phyloP scores from a whole-genome alignment of 2,329 filamentous ascomycete species.

The Beauveria medogensis region DNA sequence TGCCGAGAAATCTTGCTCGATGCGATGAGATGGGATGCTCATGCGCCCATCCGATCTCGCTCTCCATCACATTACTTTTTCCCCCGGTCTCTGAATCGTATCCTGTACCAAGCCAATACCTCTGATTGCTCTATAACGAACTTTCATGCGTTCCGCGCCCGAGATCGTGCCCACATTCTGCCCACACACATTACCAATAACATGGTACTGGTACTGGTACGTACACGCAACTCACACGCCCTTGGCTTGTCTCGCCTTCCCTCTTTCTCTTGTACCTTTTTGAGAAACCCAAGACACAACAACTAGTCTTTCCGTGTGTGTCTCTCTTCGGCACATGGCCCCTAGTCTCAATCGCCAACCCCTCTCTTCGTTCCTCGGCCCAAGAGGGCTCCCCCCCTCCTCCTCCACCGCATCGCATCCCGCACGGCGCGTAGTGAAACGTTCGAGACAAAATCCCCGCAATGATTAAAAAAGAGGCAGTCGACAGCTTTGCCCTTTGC shows the following conservation, averaged over 20 bases:
- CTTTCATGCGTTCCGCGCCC: too few relatives aligned
- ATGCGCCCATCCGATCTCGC: too few relatives aligned
- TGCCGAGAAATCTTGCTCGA: too few relatives aligned
- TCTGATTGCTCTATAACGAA: too few relatives aligned
- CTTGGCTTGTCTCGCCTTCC: background rate
- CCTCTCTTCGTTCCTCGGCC: slow-evolving; percentile 2
- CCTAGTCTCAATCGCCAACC: background rate
- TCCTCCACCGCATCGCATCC: background rate
- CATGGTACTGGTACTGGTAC: background rate
- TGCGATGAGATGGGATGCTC: too few relatives aligned
- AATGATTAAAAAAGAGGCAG: too few relatives aligned
- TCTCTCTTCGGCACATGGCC: slow-evolving; percentile 5
- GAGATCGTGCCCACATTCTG: background rate
- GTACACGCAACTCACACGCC: too few relatives aligned
- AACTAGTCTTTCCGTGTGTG: background rate
- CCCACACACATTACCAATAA: background rate
- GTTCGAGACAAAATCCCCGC: background rate
- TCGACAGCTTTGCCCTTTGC: too few relatives aligned
- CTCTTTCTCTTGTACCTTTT: background rate
- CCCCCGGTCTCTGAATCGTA: too few relatives aligned
- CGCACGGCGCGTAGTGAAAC: background rate
- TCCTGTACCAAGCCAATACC: too few relatives aligned
- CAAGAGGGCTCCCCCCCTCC: background rate
- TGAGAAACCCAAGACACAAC: background rate
- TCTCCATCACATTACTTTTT: too few relatives aligned